Conservation (phyloP, 2,329 filamentous ascomycete genomes). For the Tothia fuscella region DNA sequence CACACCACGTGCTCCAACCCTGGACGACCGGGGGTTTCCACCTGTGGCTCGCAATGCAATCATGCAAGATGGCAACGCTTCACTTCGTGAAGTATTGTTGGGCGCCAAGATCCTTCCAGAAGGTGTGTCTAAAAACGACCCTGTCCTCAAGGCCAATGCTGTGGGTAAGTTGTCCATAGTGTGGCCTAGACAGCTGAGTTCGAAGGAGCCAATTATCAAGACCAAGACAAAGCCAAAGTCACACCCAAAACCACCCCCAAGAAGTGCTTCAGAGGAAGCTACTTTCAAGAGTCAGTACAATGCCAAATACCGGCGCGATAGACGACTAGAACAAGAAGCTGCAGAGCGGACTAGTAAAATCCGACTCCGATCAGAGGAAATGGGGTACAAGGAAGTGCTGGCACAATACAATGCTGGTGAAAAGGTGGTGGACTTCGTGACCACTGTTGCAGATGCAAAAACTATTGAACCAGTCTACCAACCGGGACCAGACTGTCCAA, state of each 20-base stretch:
- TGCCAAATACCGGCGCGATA: not conserved
- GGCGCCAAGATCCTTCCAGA: not conserved
- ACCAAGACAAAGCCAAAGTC: not conserved
- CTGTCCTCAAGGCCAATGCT: not conserved
- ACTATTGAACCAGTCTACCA: not conserved
- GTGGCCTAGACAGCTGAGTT: no score
- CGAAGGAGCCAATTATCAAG: no score
- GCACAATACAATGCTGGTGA: no score
- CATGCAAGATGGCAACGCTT: not conserved
- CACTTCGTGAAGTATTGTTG: not conserved
- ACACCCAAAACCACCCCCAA: not conserved
- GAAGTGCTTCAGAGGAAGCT: no score
- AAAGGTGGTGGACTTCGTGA: no score
- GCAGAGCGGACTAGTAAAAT: not conserved
- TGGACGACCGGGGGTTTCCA: conserved; percentile 9
- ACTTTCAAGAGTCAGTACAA: no score
- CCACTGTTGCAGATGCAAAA: not conserved
- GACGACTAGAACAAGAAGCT: not conserved
- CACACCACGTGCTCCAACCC: conserved; percentile 16
- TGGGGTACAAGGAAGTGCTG: conserved; percentile 3
- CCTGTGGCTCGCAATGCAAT: not conserved
- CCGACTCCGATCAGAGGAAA: conserved; percentile 1
- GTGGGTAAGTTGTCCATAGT: no score
- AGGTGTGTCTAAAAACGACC: not conserved
- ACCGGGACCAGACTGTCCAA: not conserved